Base-by-base conservation (phyloP, 768 basidiomycete species). In the Serendipita sp. region DNA sequence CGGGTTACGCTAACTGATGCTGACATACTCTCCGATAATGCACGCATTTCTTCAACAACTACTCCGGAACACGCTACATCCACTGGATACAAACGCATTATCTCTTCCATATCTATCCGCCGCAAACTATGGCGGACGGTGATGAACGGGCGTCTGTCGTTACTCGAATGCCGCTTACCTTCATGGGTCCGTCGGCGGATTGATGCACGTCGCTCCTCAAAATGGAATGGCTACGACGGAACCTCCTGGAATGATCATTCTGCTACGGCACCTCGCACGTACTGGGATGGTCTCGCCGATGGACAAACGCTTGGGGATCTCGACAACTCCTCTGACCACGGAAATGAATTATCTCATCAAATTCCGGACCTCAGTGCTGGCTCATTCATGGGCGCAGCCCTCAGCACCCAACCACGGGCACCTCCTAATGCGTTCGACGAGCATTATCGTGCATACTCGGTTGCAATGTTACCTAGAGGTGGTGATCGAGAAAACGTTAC, bases 391-490 rank as follows among this genome's bases (percentile, higher is more conserved):
- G 48, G 48, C 5, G 48, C 18, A 8, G 48, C 18, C n/a, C 48
- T 51, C 48, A 32, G 18, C n/a, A n/a, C 8, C 30, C n/a, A 51
- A 18, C 18, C 18, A 5, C 30, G n/a, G n/a, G 54, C 69, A 2
- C 80, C 84, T 65, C 80, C 89, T 13, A 81, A 85, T 67, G 79
- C 89, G 0, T 98, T 91, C 71, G 88, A 94, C 70, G 90, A 95
- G 70, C 93, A 95, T 76, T 80, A 92, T 69, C 93, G 89, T 72
- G 96, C 94, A 1, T 95, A 94, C 72, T 94, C 91, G 68, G 89
- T 94, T 63, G 93, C 91, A 18, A 92, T 97, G 85, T 84, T 96
- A 63, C 87, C 87, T 18, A 23, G 56, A 0, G 85, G 91, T 35
- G 80, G 81, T 68, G 86, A 91, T 75, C 79, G 91, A 75, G 84